These are phyloP conservation scores for Jamesozyma lodderae DNA, from an alignment of 805 yeast genomes.

Conservation along the genomic window DNA sequence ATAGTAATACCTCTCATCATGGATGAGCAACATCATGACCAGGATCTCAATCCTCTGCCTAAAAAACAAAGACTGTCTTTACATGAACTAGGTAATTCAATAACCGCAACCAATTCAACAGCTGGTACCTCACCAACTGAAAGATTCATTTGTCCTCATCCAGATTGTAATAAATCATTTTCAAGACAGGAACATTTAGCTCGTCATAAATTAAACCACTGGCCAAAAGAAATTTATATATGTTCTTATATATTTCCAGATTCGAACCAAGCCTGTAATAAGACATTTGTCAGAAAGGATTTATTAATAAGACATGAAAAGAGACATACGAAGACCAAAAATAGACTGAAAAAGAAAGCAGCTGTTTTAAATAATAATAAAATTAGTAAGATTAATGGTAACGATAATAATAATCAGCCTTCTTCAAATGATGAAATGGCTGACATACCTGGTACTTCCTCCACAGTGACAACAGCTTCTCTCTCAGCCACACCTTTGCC, in stretches of 20 bases:
- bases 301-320: constrained; percentile 38
- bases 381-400: neutral
- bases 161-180: constrained; percentile 46
- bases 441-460: no score
- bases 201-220: constrained; percentile 54
- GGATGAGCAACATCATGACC: no score
- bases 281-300: constrained; percentile 55
- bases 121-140: no score
- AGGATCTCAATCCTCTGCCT: neutral
- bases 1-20: no score
- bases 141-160: constrained; percentile 30
- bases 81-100: neutral
- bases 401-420: constrained; percentile 2
- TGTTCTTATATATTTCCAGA: constrained; percentile 32
- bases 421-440: constrained; percentile 6
- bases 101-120: neutral
- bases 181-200: constrained; percentile 54
- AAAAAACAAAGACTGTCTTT: neutral
- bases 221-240: constrained; percentile 40
- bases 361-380: neutral
- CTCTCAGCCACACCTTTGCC: no score
- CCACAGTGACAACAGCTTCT: no score
- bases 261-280: constrained; percentile 36
- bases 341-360: constrained; percentile 4
- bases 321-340: constrained; percentile 30